Conservation (phyloP, 2,329 filamentous ascomycete species). For the Penicillium freii region DNA sequence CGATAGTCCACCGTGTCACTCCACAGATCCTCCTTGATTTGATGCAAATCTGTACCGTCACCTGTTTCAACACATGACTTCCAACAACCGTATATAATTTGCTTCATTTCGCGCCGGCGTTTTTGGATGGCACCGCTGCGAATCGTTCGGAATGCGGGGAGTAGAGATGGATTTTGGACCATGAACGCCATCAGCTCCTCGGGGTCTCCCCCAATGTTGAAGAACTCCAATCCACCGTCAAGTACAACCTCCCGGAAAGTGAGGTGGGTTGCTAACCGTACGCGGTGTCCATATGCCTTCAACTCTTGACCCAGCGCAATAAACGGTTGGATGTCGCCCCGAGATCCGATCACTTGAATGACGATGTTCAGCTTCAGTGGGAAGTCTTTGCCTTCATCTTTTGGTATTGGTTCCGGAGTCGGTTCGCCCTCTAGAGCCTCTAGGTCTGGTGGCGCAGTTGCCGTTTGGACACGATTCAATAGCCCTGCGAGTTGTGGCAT, state of each 20-base stretch:
- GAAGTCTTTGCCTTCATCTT: constrained; percentile 13
- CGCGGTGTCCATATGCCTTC: constrained; percentile 68
- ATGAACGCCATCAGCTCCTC: constrained; percentile 80
- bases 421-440: background rate
- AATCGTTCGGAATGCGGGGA: constrained; percentile 75
- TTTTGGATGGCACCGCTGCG: constrained; percentile 75
- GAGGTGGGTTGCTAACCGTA: constrained; percentile 70
- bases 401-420: background rate
- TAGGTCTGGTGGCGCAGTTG: constrained; percentile 13
- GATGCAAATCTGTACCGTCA: constrained; percentile 58
- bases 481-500: constrained; percentile 22
- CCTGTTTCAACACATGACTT: constrained; percentile 78
- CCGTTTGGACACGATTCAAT: constrained; percentile 14
- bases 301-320: constrained; percentile 66
- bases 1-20: constrained; percentile 42
- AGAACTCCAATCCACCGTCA: constrained; percentile 72
- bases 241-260: constrained; percentile 68
- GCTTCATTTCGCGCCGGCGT: constrained; percentile 71
- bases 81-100: constrained; percentile 84
- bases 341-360: constrained; percentile 71
- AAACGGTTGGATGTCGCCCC: constrained; percentile 75
- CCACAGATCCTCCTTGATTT: constrained; percentile 50
- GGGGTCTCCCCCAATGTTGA: constrained; percentile 71
- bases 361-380: constrained; percentile 56
- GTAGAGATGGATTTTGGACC: constrained; percentile 83